phyloP scores from a whole-genome alignment of 345 rosid species.

The Punica granatum region DNA sequence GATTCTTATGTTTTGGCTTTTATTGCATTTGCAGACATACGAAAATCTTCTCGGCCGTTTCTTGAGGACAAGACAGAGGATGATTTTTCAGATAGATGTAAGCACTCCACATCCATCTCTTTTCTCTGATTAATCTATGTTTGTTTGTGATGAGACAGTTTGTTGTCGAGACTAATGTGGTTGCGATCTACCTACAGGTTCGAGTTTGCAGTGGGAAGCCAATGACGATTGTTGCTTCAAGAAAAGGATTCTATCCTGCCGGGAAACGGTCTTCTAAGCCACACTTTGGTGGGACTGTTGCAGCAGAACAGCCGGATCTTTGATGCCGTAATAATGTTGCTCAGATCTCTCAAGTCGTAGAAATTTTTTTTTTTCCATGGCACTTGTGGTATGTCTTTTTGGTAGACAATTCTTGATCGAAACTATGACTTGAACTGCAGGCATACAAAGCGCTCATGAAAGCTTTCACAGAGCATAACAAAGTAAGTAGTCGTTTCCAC shows the following conservation, averaged over 20 bases:
- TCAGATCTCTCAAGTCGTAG: not conserved
- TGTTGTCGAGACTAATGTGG: not conserved
- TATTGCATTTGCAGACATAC: constrained; percentile 66
- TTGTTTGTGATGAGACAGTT: not conserved
- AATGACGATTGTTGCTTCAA: constrained; percentile 56
- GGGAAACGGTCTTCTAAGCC: constrained; percentile 67
- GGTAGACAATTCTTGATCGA: not conserved
- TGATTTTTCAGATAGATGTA: constrained; percentile 88
- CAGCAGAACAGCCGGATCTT: constrained; percentile 78
- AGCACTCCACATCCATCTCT: constrained; percentile 10
- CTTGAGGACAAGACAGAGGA: constrained; percentile 58
- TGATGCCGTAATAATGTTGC: constrained; percentile 38
- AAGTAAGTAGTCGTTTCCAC: constrained; percentile 32
- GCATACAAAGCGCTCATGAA: constrained; percentile 87
- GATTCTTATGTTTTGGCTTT: not conserved
- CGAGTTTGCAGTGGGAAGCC: constrained; percentile 86
- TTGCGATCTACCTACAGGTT: constrained; percentile 34
- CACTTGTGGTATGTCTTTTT: not conserved
- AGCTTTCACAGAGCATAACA: constrained; percentile 85
- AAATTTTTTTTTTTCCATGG: not conserved
- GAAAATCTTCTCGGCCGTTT: constrained; percentile 55
- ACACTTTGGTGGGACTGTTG: constrained; percentile 72
- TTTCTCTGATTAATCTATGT: not conserved
- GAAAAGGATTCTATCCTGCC: constrained; percentile 69
- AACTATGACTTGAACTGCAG: constrained; percentile 29